These are phyloP conservation scores for Fusarium sterilihyphosum DNA, from an alignment of 2,329 filamentous ascomycete species.

Conservation along the genomic window DNA sequence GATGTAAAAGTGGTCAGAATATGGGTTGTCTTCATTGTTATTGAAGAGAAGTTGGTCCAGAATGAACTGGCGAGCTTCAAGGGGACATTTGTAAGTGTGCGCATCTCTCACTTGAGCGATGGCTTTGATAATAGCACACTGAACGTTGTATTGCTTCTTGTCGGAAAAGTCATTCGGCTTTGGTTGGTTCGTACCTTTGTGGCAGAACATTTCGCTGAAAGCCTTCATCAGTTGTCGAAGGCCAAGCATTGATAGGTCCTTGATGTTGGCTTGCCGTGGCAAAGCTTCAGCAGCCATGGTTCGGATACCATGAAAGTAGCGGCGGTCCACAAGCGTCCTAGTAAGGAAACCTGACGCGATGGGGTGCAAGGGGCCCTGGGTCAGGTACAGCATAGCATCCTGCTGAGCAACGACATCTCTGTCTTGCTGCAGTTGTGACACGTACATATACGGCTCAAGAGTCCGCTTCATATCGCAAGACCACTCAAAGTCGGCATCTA, in stretches of 20 bases:
- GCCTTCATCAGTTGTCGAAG: conserved; percentile 85
- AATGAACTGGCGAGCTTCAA: conserved; percentile 82
- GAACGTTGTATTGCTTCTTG: conserved; percentile 84
- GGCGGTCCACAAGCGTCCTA: conserved; percentile 87
- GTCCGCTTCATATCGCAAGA: conserved; percentile 83
- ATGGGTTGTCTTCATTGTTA: conserved; percentile 90
- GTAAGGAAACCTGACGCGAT: conserved; percentile 90
- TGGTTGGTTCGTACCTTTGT: conserved; percentile 79
- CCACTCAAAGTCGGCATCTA: conserved; percentile 99
- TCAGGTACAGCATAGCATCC: conserved; percentile 80
- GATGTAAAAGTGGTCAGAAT: conserved; percentile 90
- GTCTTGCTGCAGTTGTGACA: conserved; percentile 96
- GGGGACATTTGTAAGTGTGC: conserved; percentile 77
- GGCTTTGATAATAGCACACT: conserved; percentile 83
- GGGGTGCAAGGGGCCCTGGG: conserved; percentile 73
- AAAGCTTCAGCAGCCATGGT: conserved; percentile 84
- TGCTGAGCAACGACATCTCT: conserved; percentile 92
- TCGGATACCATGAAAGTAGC: conserved; percentile 94
- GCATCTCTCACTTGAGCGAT: conserved; percentile 81
- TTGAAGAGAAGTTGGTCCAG: conserved; percentile 92
- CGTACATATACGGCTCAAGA: conserved; percentile 96
- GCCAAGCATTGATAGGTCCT: conserved; percentile 77
- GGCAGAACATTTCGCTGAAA: conserved; percentile 90
- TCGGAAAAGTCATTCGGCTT: conserved; percentile 92
- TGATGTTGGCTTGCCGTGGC: conserved; percentile 75